Percentiles rank a stretch among this genome's conserved stretches.
These are phyloP conservation scores for Alnus rubra DNA, from an alignment of 306 rosid species.

Conservation along the genomic window DNA sequence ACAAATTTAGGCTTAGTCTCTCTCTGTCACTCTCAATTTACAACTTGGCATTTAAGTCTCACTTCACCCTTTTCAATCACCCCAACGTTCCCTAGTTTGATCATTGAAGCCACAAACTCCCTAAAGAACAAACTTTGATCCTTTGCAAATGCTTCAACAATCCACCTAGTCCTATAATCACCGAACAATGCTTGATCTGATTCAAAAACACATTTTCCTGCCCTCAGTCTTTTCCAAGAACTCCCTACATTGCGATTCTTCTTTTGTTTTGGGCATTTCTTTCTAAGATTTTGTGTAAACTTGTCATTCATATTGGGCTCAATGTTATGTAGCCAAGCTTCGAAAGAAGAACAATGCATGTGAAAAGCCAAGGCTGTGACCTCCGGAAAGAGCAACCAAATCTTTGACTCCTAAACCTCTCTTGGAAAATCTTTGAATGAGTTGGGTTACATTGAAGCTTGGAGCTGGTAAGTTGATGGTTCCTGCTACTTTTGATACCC, in stretches of 20 bases:
- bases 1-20: not conserved
- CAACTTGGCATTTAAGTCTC: slow-evolving; percentile 54
- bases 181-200: slow-evolving; percentile 65
- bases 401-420: slow-evolving; percentile 68
- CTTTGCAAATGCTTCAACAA: slow-evolving; percentile 64
- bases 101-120: slow-evolving; percentile 66
- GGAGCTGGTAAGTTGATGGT: slow-evolving; percentile 68
- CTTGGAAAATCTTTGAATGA: slow-evolving; percentile 52
- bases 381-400: slow-evolving; percentile 77
- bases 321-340: slow-evolving; percentile 48
- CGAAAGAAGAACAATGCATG: slow-evolving; percentile 58
- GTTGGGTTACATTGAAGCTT: slow-evolving; percentile 51
- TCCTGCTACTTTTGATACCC: slow-evolving; percentile 61
- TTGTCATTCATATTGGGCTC: slow-evolving; percentile 56
- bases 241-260: slow-evolving; percentile 49
- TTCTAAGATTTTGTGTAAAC: slow-evolving; percentile 44
- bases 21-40: slow-evolving; percentile 37
- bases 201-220: slow-evolving; percentile 57
- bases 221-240: slow-evolving; percentile 53
- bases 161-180: slow-evolving; percentile 61
- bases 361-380: slow-evolving; percentile 73
- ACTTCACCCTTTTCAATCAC: slow-evolving; percentile 53
- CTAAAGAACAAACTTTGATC: slow-evolving; percentile 60
- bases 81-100: slow-evolving; percentile 63
- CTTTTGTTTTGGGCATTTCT: slow-evolving; percentile 50